These are phyloP conservation scores for Fusarium ramigenum DNA, from an alignment of 2,329 filamentous ascomycete genomes.

Conservation along the genomic window DNA sequence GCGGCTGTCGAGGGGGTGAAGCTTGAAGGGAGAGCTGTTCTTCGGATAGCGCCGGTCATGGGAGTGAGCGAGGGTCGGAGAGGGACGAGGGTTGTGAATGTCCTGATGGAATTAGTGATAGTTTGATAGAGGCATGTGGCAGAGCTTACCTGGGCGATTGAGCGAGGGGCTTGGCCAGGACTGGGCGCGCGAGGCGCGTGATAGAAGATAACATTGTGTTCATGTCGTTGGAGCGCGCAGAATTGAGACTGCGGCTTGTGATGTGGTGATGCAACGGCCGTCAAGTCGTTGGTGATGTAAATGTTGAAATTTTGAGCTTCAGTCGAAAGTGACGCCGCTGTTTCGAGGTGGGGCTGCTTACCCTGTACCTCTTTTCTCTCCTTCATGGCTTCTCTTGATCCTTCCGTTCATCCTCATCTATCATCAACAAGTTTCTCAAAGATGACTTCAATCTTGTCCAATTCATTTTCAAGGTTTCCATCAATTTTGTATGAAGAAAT, in stretches of 20 bases:
- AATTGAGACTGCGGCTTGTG: constrained; percentile 20
- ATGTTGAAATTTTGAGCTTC: constrained; percentile 43
- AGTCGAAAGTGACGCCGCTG: constrained; percentile 33
- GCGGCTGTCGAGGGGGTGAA: constrained; percentile 45
- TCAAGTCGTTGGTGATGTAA: constrained; percentile 30
- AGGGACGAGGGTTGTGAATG: constrained; percentile 60
- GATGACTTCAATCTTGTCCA: too few relatives aligned
- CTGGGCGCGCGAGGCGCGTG: constrained; percentile 45
- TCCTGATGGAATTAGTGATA: constrained; percentile 44
- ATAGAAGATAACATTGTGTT: constrained; percentile 44
- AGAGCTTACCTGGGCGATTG: constrained; percentile 39
- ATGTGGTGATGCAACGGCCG: constrained; percentile 22
- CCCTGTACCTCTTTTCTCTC: constrained; percentile 7
- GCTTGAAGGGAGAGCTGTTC: constrained; percentile 41
- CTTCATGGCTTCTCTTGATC: not conserved
- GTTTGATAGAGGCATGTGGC: not conserved
- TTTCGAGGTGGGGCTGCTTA: constrained; percentile 23
- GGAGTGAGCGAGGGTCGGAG: constrained; percentile 59
- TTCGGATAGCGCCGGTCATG: constrained; percentile 46
- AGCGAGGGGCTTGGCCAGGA: constrained; percentile 38
- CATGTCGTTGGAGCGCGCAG: constrained; percentile 28
- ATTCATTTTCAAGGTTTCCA: too few relatives aligned
- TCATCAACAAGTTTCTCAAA: not conserved
- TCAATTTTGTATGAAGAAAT: too few relatives aligned
- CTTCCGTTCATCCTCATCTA: constrained; percentile 50